A percentile compares a stretch with the other conserved stretches of the same genome.
phyloP scores from a whole-genome alignment of 139 green algal genomes.

The Chlamydomonas sphaeroides region DNA sequence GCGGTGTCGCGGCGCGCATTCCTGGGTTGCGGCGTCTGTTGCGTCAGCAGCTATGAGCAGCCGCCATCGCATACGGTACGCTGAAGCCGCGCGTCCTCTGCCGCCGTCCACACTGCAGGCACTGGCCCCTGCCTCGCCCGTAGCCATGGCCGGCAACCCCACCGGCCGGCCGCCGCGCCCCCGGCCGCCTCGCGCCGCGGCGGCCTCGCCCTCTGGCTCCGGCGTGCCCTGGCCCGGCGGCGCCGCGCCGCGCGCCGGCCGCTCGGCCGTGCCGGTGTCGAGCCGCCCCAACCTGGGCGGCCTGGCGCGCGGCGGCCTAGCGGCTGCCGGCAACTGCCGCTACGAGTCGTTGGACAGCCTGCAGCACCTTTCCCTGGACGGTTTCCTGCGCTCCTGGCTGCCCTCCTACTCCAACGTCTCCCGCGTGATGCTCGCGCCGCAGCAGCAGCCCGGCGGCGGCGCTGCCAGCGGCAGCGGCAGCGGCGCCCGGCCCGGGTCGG shows the following conservation, averaged over 20 bases:
- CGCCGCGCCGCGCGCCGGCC: background rate
- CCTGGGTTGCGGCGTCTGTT: no score
- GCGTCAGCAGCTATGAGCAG: no score
- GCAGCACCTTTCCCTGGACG: slow-evolving; percentile 28
- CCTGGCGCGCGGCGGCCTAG: no score
- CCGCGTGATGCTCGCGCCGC: background rate
- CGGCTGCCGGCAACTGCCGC: slow-evolving; percentile 14
- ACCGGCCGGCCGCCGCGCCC: slow-evolving; percentile 21
- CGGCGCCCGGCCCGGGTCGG: no score
- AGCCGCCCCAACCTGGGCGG: background rate
- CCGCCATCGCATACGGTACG: no score
- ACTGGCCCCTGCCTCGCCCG: background rate
- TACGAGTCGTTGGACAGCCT: slow-evolving; percentile 39
- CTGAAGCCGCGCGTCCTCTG: no score
- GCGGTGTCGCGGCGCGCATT: no score
- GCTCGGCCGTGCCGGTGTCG: background rate
- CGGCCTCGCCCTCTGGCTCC: no score
- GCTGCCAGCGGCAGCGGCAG: background rate
- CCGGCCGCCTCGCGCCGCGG: background rate
- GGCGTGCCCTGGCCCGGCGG: no score
- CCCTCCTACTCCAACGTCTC: slow-evolving; percentile 25
- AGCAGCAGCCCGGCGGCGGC: background rate
- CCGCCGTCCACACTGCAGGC: no score
- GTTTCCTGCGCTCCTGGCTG: slow-evolving; percentile 28
- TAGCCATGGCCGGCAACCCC: background rate